Conservation (phyloP, 257 asterid species). For the Dorcoceras hygrometricum region DNA sequence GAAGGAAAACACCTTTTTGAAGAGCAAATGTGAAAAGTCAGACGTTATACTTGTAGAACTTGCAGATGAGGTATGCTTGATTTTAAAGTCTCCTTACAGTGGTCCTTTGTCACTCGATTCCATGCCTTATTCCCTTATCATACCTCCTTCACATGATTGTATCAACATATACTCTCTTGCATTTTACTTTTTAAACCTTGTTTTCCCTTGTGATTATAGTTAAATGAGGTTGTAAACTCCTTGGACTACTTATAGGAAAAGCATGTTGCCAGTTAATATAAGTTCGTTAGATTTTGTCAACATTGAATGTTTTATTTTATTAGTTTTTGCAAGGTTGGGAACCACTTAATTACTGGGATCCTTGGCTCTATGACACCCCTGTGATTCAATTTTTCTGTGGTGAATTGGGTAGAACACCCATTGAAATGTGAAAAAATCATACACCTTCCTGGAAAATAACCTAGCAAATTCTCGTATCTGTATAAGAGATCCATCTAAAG, state of each 20-base stretch:
- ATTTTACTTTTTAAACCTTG: too few species aligned
- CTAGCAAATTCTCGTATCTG: neutral
- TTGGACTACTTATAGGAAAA: neutral
- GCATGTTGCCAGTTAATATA: neutral
- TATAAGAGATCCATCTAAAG: neutral
- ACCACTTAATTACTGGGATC: too few species aligned
- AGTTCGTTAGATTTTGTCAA: neutral
- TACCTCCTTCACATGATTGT: too few species aligned
- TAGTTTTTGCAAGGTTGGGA: neutral
- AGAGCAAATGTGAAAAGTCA: slow-evolving; percentile 74
- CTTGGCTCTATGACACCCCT: too few species aligned
- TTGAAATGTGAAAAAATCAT: neutral
- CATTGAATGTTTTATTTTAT: neutral
- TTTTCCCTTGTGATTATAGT: too few species aligned
- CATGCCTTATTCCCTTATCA: neutral
- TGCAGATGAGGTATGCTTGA: slow-evolving; percentile 70
- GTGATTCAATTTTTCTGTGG: neutral
- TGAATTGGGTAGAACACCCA: neutral
- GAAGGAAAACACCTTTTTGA: slow-evolving; percentile 82
- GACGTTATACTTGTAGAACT: slow-evolving; percentile 86
- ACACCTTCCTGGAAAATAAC: neutral
- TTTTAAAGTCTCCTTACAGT: neutral
- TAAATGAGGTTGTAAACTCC: too few species aligned
- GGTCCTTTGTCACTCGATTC: neutral
- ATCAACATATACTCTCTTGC: too few species aligned